phyloP scores from a whole-genome alignment of 2,329 filamentous ascomycete genomes.

The Sordariomycetes sp. region DNA sequence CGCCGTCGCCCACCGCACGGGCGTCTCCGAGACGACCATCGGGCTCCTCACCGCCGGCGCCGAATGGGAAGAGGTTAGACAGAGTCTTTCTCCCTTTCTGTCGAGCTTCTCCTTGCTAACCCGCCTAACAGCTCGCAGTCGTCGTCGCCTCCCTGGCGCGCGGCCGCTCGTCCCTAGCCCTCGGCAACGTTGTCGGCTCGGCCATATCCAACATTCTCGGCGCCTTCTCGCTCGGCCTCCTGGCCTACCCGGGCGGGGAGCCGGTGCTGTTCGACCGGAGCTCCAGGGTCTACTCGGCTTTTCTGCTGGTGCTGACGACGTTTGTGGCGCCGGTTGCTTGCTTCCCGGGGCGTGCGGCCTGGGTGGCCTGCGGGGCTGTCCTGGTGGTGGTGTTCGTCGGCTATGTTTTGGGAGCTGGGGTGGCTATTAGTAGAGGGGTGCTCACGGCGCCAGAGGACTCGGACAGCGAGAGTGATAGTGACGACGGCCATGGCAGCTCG shows the following conservation, averaged over 20 bases:
- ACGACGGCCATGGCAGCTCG: too few species aligned
- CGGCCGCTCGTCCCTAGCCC: constrained; percentile 31
- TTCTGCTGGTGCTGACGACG: constrained; percentile 30
- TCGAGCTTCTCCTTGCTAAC: constrained; percentile 8
- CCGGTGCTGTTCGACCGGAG: constrained; percentile 30
- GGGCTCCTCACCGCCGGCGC: constrained; percentile 18
- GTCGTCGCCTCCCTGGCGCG: constrained; percentile 35
- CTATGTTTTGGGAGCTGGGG: constrained; percentile 31
- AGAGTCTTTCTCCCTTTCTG: background rate
- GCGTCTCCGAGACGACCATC: constrained; percentile 34
- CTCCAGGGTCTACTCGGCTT: constrained; percentile 31
- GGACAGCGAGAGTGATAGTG: constrained; percentile 20
- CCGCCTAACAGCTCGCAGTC: constrained; percentile 27
- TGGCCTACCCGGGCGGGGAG: constrained; percentile 22
- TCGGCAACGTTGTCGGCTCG: constrained; percentile 45
- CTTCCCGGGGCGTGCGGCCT: constrained; percentile 10
- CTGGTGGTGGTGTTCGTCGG: constrained; percentile 10
- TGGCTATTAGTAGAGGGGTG: constrained; percentile 31
- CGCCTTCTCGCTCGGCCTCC: constrained; percentile 40
- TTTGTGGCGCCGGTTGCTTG: constrained; percentile 20
- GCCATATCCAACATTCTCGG: constrained; percentile 44
- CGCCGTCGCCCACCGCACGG: constrained; percentile 29
- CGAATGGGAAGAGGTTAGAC: constrained; percentile 44
- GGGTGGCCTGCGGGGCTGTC: constrained; percentile 3
- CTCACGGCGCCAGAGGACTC: constrained; percentile 25